phyloP scores from a whole-genome alignment of 2,329 filamentous ascomycete species.

The Botrytis byssoidea region DNA sequence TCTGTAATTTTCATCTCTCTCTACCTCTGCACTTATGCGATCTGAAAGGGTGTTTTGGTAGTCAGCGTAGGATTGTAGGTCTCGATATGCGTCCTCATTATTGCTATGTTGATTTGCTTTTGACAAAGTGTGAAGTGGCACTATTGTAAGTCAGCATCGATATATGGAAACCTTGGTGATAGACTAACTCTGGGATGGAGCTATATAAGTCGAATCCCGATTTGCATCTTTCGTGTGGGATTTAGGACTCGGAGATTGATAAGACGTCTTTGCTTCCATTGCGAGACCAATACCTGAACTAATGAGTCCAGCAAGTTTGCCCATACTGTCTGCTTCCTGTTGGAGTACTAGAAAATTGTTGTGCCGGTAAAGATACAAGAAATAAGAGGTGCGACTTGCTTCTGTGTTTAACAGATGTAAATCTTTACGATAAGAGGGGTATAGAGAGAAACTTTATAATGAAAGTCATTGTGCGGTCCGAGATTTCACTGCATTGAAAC shows the following conservation, averaged over 20 bases:
- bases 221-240: neutral
- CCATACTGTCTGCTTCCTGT: neutral
- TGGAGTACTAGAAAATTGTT: no score
- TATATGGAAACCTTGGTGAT: neutral
- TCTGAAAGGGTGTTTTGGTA: conserved; percentile 5
- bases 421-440: no score
- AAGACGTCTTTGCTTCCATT: conserved; percentile 13
- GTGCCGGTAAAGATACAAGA: neutral
- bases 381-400: neutral
- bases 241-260: conserved; percentile 2
- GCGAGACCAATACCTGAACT: conserved; percentile 19
- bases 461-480: no score
- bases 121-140: neutral
- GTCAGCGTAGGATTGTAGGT: conserved; percentile 16
- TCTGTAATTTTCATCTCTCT: conserved; percentile 1
- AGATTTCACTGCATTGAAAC: neutral
- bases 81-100: conserved; percentile 1
- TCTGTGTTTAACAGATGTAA: neutral
- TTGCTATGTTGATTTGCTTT: neutral
- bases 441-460: neutral
- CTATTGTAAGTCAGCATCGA: neutral
- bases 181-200: neutral
- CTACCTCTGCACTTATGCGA: neutral
- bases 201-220: neutral
- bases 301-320: conserved; percentile 9